These are phyloP conservation scores for Funneliformis caledonium DNA, from an alignment of 371 early-diverging fungal genomes.

Conservation along the genomic window DNA sequence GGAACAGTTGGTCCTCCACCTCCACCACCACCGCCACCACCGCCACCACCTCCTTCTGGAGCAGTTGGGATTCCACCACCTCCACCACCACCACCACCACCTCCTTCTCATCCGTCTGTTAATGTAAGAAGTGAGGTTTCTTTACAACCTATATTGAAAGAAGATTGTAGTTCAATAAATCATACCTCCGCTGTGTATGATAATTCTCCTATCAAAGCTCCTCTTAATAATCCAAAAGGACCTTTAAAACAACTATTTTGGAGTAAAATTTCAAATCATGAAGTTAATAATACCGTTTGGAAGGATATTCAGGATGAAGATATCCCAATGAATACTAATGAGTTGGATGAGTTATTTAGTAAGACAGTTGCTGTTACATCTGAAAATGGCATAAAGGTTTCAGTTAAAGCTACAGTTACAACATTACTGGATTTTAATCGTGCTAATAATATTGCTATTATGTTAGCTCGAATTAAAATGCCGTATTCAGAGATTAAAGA, in stretches of 20 bases:
- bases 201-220: neutral
- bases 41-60: conserved; percentile 41
- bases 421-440: conserved; percentile 66
- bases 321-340: conserved; percentile 43
- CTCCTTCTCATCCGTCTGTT: conserved; percentile 2
- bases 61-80: conserved; percentile 37
- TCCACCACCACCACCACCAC: conserved; percentile 31
- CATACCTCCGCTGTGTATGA: neutral
- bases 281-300: conserved; percentile 51
- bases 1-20: conserved; percentile 44
- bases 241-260: conserved; percentile 40
- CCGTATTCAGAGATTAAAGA: conserved; percentile 68
- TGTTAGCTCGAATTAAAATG: conserved; percentile 71
- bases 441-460: conserved; percentile 72
- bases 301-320: neutral
- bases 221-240: neutral
- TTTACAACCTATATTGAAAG: conserved; percentile 53
- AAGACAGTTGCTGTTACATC: conserved; percentile 42
- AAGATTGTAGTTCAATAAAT: conserved; percentile 47
- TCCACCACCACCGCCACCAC: conserved; percentile 50
- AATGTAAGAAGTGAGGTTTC: conserved; percentile 32
- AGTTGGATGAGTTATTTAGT: conserved; percentile 46
- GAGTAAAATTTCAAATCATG: conserved; percentile 44
- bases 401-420: conserved; percentile 45
- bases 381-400: conserved; percentile 42